Evolutionary conservation across 2,329 filamentous ascomycete genomes (phyloP), one percentile per base, ranked within the genome.

Genomic region (Fusarium algeriense): DNA sequence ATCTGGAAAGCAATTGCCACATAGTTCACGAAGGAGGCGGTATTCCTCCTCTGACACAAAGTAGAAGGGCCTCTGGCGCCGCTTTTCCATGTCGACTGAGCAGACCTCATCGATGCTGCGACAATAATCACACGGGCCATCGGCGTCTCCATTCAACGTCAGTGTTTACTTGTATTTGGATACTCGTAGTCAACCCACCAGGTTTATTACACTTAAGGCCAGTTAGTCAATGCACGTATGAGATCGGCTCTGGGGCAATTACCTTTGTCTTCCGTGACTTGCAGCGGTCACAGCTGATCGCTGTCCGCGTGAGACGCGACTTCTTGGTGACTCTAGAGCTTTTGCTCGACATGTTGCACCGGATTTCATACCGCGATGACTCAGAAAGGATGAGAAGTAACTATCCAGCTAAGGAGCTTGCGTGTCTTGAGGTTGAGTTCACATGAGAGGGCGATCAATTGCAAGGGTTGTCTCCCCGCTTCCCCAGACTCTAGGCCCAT

Each of bases 11-110:
- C 52, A 54, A 0, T 45, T 44, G 19, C n/a, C 23, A 4, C 52
- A 54, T 0, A 54, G 15, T 0, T 44, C 37, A 0, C 26, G 52
- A 0, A 54, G 0, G 0, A 54, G 37, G 2, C 52, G 52, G 0
- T 54, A 54, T 15, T 54, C 52, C 6, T 54, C 52, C 6, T 54
- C 52, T 0, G 52, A 54, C 0, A 54, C 52, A 0, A 54, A 54
- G n/a, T 54, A 54, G 2, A 54, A 54, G 8, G 52, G 52, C 37
- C 45, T 54, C 2, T 54, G 52, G 1, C 52, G 52, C 28, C 52
- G 28, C 5, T 54, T 54, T 28, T 45, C 52, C 52, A 54, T 54
- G 7, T 54, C 37, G 1, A 54, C 37, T 2, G 52, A 54, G 12
- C 52, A 54, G 0, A 32, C 12, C 26, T 54, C 52, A 32, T 54